Conservation (phyloP, 2,329 filamentous ascomycete species). For the Exophiala oligosperma region DNA sequence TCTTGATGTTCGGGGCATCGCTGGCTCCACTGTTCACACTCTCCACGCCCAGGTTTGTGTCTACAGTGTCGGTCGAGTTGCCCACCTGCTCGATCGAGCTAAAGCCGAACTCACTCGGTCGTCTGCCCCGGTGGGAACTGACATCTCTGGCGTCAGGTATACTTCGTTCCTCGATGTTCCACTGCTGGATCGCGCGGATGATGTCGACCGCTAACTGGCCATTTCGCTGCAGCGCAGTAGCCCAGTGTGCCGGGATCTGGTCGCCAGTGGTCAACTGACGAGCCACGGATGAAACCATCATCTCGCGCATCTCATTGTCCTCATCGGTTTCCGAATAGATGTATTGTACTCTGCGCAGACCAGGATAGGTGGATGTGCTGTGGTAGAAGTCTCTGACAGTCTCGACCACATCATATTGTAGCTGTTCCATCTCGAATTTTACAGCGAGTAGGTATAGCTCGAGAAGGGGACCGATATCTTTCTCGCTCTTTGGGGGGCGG, state of each 20-base stretch:
- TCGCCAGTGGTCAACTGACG: slow-evolving; percentile 52
- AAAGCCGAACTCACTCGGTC: slow-evolving; percentile 20
- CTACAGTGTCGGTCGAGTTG: slow-evolving; percentile 18
- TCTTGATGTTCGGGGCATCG: slow-evolving; percentile 21
- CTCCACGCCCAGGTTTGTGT: slow-evolving; percentile 21
- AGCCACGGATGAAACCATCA: slow-evolving; percentile 51
- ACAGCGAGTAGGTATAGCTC: slow-evolving; percentile 57
- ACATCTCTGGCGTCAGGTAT: slow-evolving; percentile 50
- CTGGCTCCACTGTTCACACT: slow-evolving; percentile 20
- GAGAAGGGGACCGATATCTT: slow-evolving; percentile 51
- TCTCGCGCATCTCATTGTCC: slow-evolving; percentile 49
- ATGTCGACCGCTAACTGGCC: slow-evolving; percentile 58
- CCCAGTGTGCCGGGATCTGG: slow-evolving; percentile 54
- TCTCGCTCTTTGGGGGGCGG: slow-evolving; percentile 50
- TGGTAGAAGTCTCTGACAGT: slow-evolving; percentile 54
- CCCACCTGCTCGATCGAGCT: slow-evolving; percentile 21
- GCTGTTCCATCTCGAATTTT: slow-evolving; percentile 51
- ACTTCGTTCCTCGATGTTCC: slow-evolving; percentile 49
- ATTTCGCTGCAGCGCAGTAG: slow-evolving; percentile 55
- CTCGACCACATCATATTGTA: slow-evolving; percentile 51
- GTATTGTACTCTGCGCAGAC: slow-evolving; percentile 54
- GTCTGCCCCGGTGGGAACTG: slow-evolving; percentile 22
- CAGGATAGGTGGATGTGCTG: slow-evolving; percentile 53
- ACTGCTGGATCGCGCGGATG: slow-evolving; percentile 55
- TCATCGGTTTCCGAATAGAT: slow-evolving; percentile 52